Base-by-base conservation (phyloP, 345 rosid species). In the Acer campestre region DNA sequence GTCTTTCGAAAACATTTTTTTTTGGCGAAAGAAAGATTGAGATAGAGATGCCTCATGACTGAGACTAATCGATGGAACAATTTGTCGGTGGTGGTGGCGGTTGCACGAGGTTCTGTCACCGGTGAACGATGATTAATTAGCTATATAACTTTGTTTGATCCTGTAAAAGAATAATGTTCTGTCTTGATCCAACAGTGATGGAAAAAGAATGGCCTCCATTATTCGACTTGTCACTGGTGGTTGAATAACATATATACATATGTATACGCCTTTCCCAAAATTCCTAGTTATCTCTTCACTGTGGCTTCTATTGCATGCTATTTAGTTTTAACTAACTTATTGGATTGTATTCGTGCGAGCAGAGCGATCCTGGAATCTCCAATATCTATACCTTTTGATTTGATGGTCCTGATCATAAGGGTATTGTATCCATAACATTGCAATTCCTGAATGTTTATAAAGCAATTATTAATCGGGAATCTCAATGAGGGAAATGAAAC, bases 231-330 rank as follows among this genome's bases (percentile, higher is more conserved):
- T 73, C 58, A 10, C 46, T 40, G 11, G 23, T 67, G 27, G 48
- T n/a, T 40, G 62, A 58, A 58, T 22, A 58, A 42, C 46, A 42
- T 42, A 9, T 49, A 14, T 49, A 49, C 13, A 49, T 22, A 17
- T n/a, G 23, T 13, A 20, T 6, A 58, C 1, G 55, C 70, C 51
- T 38, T 17, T 18, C 31, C 27, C 11, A 8, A 74, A 55, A 48
- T 74, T 63, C 77, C 27, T 27, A 25, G 69, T 74, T 63, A 74
- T 74, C 77, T 11, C 9, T n/a, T 27, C 22, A 74, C 77, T 74
- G 77, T 63, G 16, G 58, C 67, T 5, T 58, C 25, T 58, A 20
- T 35, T 35, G 38, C 38, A 4, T 4, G 38, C 38, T 35, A 35
- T 35, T 35, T 5, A 35, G 38, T 35, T 35, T 31, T 4, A 35